Base-by-base conservation (phyloP, 768 basidiomycete species). In the Saitozyma podzolica region DNA sequence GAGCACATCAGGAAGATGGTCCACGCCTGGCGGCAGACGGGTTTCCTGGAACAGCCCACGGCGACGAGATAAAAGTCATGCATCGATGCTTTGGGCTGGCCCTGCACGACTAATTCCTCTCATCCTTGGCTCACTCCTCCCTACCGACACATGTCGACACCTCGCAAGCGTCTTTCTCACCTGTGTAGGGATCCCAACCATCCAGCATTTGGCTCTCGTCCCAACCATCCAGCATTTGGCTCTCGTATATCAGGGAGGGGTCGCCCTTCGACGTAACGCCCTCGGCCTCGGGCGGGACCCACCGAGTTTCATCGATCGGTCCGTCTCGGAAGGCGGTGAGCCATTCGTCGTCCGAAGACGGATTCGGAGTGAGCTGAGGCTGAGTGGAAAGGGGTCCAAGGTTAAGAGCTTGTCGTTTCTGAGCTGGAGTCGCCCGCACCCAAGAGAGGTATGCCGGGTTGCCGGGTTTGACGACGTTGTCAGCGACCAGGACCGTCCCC, bases 1-100 rank as follows among this genome's bases (percentile, higher is more conserved):
- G 73, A 54, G 14, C 58, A 83, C 19, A 78, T 84, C 0, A 66
- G 49, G 9, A 82, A 80, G 59, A 84, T 83, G 83, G 80, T 84
- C 0, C 60, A 50, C 2, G 69, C 76, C 9, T 84, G 83, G 83
- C 72, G 75, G 19, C 68, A 77, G 40, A 78, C 75, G 0, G 80
- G 80, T 9, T 84, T 84, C 65, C 40, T 75, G 51, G 40, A 9
- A 20, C 40, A 54, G 55, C 49, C 19, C 9, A 41, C 20, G 5
- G 8, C 52, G 10, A 6, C 11, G 11, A 47, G 45, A 47, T 47
- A 6, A 47, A 9, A 47, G 11, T 47, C 11, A 13, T 47, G 45
- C 45, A 47, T 47, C 2, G 29, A 29, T 2, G 29, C 29, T 29
- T 29, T 29, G 2, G 5, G 29, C 29, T 29, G 29, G 2, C 5